Percentiles rank a stretch among this genome's conserved stretches.
Evolutionary conservation across 2,329 filamentous ascomycete species (phyloP).

Genomic region (Aspergillus floridensis): DNA sequence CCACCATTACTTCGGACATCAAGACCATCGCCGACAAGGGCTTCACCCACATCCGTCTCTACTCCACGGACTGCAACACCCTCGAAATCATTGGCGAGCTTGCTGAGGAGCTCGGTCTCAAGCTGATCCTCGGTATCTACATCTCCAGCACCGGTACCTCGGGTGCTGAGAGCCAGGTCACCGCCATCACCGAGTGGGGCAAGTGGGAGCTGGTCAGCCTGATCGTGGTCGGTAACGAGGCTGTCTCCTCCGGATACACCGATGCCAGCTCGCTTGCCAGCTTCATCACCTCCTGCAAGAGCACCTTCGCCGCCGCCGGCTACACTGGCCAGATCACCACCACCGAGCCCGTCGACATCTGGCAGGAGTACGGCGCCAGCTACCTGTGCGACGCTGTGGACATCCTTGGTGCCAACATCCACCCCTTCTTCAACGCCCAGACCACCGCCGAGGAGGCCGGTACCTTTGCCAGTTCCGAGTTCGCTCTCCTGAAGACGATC

Average conservation of each 20-base stretch:
- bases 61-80: constrained; percentile 86
- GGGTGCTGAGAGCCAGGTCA: constrained; percentile 70
- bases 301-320: constrained; percentile 59
- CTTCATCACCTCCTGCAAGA: constrained; percentile 69
- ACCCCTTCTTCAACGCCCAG: constrained; percentile 86
- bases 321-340: constrained; percentile 78
- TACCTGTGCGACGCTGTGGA: constrained; percentile 71
- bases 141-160: constrained; percentile 63
- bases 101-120: constrained; percentile 64
- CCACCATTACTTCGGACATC: constrained; percentile 61
- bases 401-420: constrained; percentile 79
- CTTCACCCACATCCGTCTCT: constrained; percentile 73
- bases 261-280: constrained; percentile 61
- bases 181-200: constrained; percentile 68
- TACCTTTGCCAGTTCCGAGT: constrained; percentile 70
- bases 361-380: constrained; percentile 58
- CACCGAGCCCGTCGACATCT: constrained; percentile 78
- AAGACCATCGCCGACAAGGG: constrained; percentile 61
- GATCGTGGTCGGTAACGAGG: constrained; percentile 88
- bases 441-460: constrained; percentile 66
- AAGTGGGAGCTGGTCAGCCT: constrained; percentile 75
- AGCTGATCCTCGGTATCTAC: constrained; percentile 85
- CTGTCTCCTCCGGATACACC: constrained; percentile 72
- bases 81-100: constrained; percentile 73
- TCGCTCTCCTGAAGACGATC: constrained; percentile 65